Evolutionary conservation across 2,329 filamentous ascomycete species (phyloP), one percentile per base, ranked within the genome.

Genomic region (Lachnellula subtilissima): DNA sequence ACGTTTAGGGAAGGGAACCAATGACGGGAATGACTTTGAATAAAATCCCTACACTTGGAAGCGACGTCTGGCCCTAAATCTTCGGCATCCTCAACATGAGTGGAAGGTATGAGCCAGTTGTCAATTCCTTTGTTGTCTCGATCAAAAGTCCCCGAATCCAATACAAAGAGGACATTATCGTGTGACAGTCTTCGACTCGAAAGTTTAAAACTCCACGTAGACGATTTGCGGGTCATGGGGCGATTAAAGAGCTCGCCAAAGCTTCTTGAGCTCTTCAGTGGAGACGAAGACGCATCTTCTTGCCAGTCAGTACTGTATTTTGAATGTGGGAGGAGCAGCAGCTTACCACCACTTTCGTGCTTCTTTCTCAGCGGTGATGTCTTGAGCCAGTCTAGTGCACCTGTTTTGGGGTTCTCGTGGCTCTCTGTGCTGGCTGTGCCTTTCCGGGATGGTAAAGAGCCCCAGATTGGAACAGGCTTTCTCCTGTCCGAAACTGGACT

Each of bases 211-310:
- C 42, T 17, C 19, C 12, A 22, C 4, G n/a, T 45, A 19, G 42
- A 45, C 22, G n/a, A 17, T 19, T 25, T 22, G 22, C 19, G 42
- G 42, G n/a, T 45, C 17, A 14, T 5, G 11, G 19, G 25, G 42
- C 15, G 42, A 45, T 12, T 3, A 14, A 66, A 43, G 5, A 67
- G 58, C 52, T 66, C 58, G 9, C 60, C 52, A 15, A 66, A 53
- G 58, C 65, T 68, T 49, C 17, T 23, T 19, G n/a, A 14, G 17
- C 42, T 45, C 12, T 25, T 12, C 7, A 45, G 6, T 19, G 2
- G 42, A 11, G 42, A 19, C 5, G 15, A 22, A 22, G 42, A 17
- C 25, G 11, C 42, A 45, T 45, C n/a, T 8, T 23, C 50, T 52
- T 28, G 9, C 19, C 19, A 22, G 19, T 45, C 42, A 45, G 19